phyloP scores from a whole-genome alignment of 2,329 filamentous ascomycete species.

The Cyphellophora attinorum region DNA sequence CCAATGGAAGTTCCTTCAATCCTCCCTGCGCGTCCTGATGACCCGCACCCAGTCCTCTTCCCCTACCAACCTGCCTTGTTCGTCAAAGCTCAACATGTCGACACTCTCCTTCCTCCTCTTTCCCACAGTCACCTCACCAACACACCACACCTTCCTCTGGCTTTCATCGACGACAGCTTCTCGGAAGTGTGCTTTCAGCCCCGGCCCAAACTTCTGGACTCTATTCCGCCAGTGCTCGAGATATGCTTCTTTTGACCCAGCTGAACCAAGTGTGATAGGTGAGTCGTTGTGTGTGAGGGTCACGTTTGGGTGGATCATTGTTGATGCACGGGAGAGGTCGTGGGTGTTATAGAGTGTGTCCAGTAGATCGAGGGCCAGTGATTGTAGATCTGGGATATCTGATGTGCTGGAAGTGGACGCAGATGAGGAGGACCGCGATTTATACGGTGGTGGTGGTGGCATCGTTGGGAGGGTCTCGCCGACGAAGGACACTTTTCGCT shows the following conservation, averaged over 20 bases:
- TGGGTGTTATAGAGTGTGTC: neutral
- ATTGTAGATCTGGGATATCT: neutral
- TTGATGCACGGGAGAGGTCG: neutral
- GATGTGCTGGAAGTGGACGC: neutral
- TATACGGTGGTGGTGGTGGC: neutral
- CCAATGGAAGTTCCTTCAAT: too few species aligned
- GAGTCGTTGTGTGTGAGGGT: neutral
- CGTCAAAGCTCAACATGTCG: slow-evolving; percentile 5
- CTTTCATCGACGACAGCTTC: slow-evolving; percentile 4
- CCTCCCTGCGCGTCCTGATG: neutral
- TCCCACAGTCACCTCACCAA: slow-evolving; percentile 3
- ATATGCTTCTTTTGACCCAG: neutral
- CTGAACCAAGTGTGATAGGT: too few species aligned
- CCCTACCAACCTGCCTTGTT: slow-evolving; percentile 3
- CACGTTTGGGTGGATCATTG: neutral
- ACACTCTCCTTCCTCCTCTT: slow-evolving; percentile 5
- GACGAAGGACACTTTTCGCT: neutral
- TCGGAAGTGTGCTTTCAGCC: neutral
- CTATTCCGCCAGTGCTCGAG: neutral
- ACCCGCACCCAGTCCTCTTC: slow-evolving; percentile 3
- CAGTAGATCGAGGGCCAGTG: neutral
- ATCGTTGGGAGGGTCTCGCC: too few species aligned
- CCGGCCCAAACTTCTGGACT: neutral
- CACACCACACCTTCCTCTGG: slow-evolving; percentile 7
- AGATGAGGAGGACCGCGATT: neutral